Evolutionary conservation across 106 monocot genomes (phyloP).

Genomic region (Platanthera zijinensis): DNA sequence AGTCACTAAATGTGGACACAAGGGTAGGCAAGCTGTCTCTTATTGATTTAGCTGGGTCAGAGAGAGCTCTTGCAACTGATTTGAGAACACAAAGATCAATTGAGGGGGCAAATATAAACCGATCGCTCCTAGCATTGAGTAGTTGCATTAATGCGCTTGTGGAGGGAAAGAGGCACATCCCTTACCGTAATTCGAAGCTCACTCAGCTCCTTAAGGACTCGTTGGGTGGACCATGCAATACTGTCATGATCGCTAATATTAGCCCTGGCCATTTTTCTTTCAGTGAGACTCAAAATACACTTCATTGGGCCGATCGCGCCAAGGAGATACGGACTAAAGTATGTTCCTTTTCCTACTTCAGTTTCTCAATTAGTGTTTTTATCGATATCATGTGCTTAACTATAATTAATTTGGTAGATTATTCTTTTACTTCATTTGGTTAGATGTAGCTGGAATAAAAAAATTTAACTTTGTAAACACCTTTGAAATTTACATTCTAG

Average conservation of each 20-base stretch:
- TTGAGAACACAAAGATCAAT: slow-evolving; percentile 71
- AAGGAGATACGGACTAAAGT: slow-evolving; percentile 96
- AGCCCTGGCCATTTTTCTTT: slow-evolving; percentile 72
- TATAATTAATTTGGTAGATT: no score
- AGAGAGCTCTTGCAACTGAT: slow-evolving; percentile 86
- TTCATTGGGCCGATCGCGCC: slow-evolving; percentile 96
- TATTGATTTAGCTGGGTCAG: slow-evolving; percentile 92
- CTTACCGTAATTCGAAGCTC: slow-evolving; percentile 95
- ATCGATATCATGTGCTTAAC: no score
- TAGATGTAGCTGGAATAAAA: no score
- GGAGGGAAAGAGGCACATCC: slow-evolving; percentile 97
- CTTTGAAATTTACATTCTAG: no score
- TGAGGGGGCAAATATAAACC: slow-evolving; percentile 95
- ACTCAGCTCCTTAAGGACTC: slow-evolving; percentile 98
- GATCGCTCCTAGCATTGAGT: slow-evolving; percentile 88
- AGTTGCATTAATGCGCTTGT: slow-evolving; percentile 97
- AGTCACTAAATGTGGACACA: slow-evolving; percentile 22
- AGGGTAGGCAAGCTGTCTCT: slow-evolving; percentile 81
- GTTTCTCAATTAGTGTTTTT: background rate
- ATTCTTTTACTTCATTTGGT: no score
- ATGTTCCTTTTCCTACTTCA: background rate
- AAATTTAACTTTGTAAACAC: no score
- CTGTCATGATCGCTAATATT: slow-evolving; percentile 98
- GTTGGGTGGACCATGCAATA: slow-evolving; percentile 80
- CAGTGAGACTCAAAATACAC: slow-evolving; percentile 91